Evolutionary conservation across 2,329 filamentous ascomycete genomes (phyloP).

Genomic region (Lachnellula occidentalis): DNA sequence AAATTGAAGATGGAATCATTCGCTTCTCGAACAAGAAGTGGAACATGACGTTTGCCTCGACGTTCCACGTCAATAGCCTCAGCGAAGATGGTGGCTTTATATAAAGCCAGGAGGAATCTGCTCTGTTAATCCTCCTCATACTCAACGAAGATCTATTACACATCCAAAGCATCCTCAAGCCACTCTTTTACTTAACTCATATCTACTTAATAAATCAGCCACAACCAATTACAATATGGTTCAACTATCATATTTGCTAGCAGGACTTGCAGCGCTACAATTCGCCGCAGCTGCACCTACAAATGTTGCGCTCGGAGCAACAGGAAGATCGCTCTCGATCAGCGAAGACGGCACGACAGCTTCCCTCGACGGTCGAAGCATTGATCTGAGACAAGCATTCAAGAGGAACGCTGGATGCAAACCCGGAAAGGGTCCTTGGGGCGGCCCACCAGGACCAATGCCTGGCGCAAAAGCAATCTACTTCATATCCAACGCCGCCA

Average conservation of each 20-base stretch:
- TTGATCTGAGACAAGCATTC: constrained; percentile 8
- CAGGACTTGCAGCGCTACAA: neutral
- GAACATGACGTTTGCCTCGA: too few relatives aligned
- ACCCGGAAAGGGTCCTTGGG: neutral
- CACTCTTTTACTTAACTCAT: neutral
- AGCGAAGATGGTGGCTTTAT: neutral
- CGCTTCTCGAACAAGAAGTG: too few relatives aligned
- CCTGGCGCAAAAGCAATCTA: constrained; percentile 42
- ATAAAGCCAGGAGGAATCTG: neutral
- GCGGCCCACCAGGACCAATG: constrained; percentile 5
- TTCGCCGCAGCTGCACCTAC: constrained; percentile 4
- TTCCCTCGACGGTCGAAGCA: constrained; percentile 7
- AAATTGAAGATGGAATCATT: neutral
- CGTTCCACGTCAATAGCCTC: neutral
- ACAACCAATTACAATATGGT: constrained; percentile 1
- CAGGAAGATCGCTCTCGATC: constrained; percentile 9
- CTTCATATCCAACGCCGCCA: constrained; percentile 47
- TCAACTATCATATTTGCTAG: neutral
- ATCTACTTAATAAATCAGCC: neutral
- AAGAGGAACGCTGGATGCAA: neutral
- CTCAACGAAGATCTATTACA: neutral
- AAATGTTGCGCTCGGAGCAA: constrained; percentile 8
- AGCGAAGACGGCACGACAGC: constrained; percentile 14
- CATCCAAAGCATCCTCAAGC: neutral
- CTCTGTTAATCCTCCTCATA: neutral